These are phyloP conservation scores for Nannochloropsis gaditana DNA, from an alignment of 108 stramenopile genomes.

Conservation along the genomic window DNA sequence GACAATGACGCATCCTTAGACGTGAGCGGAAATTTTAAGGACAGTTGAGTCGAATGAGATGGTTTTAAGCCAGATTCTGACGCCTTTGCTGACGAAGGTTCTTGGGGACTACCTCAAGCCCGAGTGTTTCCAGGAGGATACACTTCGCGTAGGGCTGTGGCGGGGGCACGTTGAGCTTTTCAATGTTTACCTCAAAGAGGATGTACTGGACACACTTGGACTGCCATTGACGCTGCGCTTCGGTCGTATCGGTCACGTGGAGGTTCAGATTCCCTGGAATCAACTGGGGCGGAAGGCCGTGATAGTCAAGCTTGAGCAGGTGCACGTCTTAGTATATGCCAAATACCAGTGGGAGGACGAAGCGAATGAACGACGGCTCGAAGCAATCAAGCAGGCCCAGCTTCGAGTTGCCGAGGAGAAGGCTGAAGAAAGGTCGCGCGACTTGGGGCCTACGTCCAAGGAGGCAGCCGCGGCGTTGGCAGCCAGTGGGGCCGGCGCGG, in stretches of 20 bases:
- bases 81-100: not conserved
- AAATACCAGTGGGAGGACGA: not conserved
- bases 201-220: not conserved
- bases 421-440: not conserved
- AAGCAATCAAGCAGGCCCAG: conserved; percentile 17
- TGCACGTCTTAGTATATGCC: conserved; percentile 8
- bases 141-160: not conserved
- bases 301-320: not conserved
- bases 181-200: not conserved
- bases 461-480: not conserved
- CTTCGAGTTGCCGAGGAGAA: conserved; percentile 12
- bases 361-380: not conserved
- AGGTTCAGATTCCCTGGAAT: conserved; percentile 25
- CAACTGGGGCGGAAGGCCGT: not conserved
- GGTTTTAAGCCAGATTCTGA: not conserved
- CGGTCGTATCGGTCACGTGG: conserved; percentile 1
- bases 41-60: not conserved
- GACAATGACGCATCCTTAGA: too few relatives aligned
- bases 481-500: not conserved
- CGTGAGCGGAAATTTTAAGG: too few relatives aligned
- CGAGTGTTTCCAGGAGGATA: not conserved
- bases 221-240: not conserved
- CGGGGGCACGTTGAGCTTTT: conserved; percentile 17
- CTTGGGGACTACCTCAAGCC: conserved; percentile 1
- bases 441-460: not conserved